Evolutionary conservation across 352 stramenopile species (phyloP).

Genomic region (Pythium dissimile): DNA sequence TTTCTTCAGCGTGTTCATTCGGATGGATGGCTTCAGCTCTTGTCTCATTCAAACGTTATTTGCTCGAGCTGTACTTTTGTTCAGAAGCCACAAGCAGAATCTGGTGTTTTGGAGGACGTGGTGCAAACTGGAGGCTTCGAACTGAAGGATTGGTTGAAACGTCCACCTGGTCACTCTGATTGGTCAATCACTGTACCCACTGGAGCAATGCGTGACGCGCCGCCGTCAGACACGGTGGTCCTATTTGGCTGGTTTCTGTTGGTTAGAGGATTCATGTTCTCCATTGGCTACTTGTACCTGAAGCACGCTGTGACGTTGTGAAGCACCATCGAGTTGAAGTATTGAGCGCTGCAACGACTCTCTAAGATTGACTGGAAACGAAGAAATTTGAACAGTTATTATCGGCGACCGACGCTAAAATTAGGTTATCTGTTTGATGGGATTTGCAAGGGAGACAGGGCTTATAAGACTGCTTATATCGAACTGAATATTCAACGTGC

Average conservation of each 20-base stretch:
- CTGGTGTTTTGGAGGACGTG: neutral
- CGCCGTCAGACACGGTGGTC: constrained; percentile 10
- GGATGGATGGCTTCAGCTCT: constrained; percentile 10
- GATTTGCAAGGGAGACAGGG: neutral
- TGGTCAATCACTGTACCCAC: constrained; percentile 15
- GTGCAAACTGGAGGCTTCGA: neutral
- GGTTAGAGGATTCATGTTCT: neutral
- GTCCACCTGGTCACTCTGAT: neutral
- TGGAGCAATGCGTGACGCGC: constrained; percentile 6
- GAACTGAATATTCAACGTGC: constrained; percentile 1
- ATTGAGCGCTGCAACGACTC: neutral
- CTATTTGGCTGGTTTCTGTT: neutral
- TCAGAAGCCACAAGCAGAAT: constrained; percentile 4
- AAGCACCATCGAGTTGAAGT: constrained; percentile 8
- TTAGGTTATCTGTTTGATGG: neutral
- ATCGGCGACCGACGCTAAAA: too few relatives aligned
- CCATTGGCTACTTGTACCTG: constrained; percentile 12
- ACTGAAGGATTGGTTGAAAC: constrained; percentile 14
- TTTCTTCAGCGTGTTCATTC: constrained; percentile 1
- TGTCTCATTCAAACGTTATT: constrained; percentile 22
- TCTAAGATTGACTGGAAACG: neutral
- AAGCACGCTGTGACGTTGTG: constrained; percentile 12
- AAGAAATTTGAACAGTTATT: too few relatives aligned
- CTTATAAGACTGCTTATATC: neutral
- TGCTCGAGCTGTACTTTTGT: constrained; percentile 7